Conservation (phyloP, 2,329 filamentous ascomycete genomes). For the Xylariaceae sp. region DNA sequence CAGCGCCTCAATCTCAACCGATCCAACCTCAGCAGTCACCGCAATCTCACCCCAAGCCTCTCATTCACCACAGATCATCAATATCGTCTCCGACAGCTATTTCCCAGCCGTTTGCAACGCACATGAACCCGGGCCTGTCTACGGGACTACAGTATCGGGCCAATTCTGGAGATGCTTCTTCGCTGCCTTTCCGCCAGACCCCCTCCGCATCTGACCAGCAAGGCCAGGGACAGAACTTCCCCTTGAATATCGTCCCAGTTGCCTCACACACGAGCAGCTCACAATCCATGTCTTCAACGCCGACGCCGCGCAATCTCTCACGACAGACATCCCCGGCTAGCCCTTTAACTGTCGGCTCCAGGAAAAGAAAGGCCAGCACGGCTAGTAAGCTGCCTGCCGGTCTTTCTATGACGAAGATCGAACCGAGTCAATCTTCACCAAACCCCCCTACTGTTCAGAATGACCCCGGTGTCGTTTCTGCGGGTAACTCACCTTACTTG, state of each 20-base stretch:
- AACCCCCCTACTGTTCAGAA: conserved; percentile 33
- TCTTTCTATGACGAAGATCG: conserved; percentile 76
- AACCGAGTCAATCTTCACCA: conserved; percentile 47
- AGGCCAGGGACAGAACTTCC: conserved; percentile 45
- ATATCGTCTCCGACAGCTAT: conserved; percentile 5
- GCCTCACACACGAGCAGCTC: conserved; percentile 27
- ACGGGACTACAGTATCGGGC: conserved; percentile 24
- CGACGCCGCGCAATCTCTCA: conserved; percentile 60
- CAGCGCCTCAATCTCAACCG: conserved; percentile 13
- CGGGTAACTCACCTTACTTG: conserved; percentile 50
- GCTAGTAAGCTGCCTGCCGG: conserved; percentile 64
- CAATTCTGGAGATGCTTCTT: conserved; percentile 31
- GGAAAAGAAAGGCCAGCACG: conserved; percentile 76
- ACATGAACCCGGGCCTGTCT: conserved; percentile 5
- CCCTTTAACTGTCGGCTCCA: conserved; percentile 60
- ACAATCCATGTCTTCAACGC: conserved; percentile 34
- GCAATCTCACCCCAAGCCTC: conserved; percentile 21
- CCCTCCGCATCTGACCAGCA: conserved; percentile 61
- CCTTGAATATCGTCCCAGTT: conserved; percentile 35
- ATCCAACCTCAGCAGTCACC: conserved; percentile 8
- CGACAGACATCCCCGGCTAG: conserved; percentile 67
- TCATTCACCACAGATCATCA: conserved; percentile 6
- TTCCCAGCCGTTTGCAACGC: conserved; percentile 9
- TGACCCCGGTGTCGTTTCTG: conserved; percentile 31
- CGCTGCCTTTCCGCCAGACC: conserved; percentile 48